Conservation (phyloP, 1,284 basidiomycete species). For the Agaricales sp. region DNA sequence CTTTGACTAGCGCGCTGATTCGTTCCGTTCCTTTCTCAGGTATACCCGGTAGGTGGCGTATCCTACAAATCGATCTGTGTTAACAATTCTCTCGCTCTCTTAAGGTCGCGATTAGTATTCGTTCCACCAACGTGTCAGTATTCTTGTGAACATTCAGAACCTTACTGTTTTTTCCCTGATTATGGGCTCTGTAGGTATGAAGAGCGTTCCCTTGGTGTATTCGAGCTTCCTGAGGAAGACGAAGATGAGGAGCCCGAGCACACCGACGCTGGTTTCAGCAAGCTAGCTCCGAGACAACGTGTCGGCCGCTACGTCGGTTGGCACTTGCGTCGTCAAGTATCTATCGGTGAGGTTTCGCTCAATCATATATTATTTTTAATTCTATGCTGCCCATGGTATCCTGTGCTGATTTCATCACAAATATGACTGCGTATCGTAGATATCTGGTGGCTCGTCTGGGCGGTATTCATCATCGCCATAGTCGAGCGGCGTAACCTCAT, state of each 20-base stretch:
- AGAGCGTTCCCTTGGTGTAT: slow-evolving; percentile 60
- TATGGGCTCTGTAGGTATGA: slow-evolving; percentile 34
- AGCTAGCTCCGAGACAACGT: slow-evolving; percentile 37
- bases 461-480: slow-evolving; percentile 54
- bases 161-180: not conserved
- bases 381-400: not conserved
- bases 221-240: slow-evolving; percentile 39
- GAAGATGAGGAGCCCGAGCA: slow-evolving; percentile 36
- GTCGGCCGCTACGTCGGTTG: slow-evolving; percentile 35
- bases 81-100: not conserved
- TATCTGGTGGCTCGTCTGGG: slow-evolving; percentile 52
- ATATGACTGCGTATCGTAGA: slow-evolving; percentile 31
- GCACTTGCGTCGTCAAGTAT: slow-evolving; percentile 61
- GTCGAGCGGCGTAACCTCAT: slow-evolving; percentile 55
- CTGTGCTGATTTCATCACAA: not conserved
- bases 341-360: slow-evolving; percentile 24
- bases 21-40: slow-evolving; percentile 15
- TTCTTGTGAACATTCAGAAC: not conserved
- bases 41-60: slow-evolving; percentile 32
- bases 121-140: slow-evolving; percentile 73
- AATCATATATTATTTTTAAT: not conserved
- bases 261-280: slow-evolving; percentile 22
- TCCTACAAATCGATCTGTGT: not conserved
- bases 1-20: not conserved
- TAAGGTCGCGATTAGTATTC: slow-evolving; percentile 55